These are phyloP conservation scores for Rostrohypoxylon terebratum DNA, from an alignment of 495 filamentous ascomycete species.

Conservation along the genomic window DNA sequence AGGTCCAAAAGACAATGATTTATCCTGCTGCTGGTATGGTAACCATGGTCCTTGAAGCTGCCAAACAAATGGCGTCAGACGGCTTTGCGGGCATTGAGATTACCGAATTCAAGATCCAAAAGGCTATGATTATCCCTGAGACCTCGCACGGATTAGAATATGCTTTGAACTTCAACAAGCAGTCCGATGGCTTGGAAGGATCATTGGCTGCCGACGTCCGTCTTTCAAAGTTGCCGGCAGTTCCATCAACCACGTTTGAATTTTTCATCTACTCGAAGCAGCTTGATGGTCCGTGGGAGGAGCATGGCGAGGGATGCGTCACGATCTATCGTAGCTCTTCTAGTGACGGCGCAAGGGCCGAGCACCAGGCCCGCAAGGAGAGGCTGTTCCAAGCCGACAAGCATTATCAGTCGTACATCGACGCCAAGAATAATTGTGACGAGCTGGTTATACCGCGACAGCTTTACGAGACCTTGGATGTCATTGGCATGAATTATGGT, in stretches of 20 bases:
- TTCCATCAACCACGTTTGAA: constrained; percentile 23
- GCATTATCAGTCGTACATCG: constrained; percentile 9
- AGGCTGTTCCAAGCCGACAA: not conserved
- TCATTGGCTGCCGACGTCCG: not conserved
- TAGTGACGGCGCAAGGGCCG: not conserved
- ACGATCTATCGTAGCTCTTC: constrained; percentile 35
- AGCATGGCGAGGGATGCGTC: constrained; percentile 45
- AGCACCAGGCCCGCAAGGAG: not conserved
- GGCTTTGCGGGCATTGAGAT: constrained; percentile 33
- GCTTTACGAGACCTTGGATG: constrained; percentile 50
- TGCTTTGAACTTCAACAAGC: constrained; percentile 37
- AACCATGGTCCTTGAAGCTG: constrained; percentile 63
- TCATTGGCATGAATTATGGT: constrained; percentile 60
- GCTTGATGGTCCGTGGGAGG: constrained; percentile 41
- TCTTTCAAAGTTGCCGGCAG: not conserved
- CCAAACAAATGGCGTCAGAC: constrained; percentile 52
- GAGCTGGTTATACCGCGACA: constrained; percentile 38
- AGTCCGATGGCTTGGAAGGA: not conserved
- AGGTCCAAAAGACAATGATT: constrained; percentile 52
- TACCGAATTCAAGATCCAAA: constrained; percentile 46
- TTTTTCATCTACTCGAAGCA: constrained; percentile 50
- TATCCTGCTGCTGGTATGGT: constrained; percentile 64
- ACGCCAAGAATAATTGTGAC: constrained; percentile 31
- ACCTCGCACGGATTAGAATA: constrained; percentile 40
- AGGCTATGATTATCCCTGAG: constrained; percentile 53